Evolutionary conservation across 768 basidiomycete species (phyloP).

Genomic region (Mrakia gelida): DNA sequence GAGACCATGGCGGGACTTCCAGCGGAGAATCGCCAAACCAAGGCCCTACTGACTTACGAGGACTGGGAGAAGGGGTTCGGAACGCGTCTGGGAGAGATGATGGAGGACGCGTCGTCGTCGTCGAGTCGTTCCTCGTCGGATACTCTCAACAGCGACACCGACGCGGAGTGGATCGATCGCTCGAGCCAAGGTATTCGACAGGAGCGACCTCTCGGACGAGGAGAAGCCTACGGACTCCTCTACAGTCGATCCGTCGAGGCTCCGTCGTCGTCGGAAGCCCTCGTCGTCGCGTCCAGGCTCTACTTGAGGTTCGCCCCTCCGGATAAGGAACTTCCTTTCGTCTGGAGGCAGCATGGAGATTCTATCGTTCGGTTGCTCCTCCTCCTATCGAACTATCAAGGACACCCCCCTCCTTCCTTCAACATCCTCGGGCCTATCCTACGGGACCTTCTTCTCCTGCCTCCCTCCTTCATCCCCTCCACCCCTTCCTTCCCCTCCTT

Average conservation of each 20-base stretch:
- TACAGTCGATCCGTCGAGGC: background rate
- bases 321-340: too few relatives aligned
- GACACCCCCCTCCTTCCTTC: background rate
- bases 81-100: background rate
- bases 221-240: background rate
- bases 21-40: background rate
- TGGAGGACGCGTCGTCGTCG: background rate
- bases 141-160: background rate
- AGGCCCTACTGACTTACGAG: background rate
- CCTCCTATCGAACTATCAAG: background rate
- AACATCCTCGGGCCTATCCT: background rate
- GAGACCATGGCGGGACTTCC: background rate
- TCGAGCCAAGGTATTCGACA: background rate
- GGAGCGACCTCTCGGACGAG: background rate
- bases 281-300: background rate
- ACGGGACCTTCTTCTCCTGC: background rate
- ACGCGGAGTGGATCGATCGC: background rate
- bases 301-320: background rate
- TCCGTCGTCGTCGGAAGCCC: background rate
- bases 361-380: background rate
- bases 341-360: background rate
- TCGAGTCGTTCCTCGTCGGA: too few relatives aligned
- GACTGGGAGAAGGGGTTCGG: background rate
- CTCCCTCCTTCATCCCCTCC: constrained; percentile 5
- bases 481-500: background rate